Evolutionary conservation across 2,329 filamentous ascomycete species (phyloP).

Genomic region (Aspergillus caelatus): DNA sequence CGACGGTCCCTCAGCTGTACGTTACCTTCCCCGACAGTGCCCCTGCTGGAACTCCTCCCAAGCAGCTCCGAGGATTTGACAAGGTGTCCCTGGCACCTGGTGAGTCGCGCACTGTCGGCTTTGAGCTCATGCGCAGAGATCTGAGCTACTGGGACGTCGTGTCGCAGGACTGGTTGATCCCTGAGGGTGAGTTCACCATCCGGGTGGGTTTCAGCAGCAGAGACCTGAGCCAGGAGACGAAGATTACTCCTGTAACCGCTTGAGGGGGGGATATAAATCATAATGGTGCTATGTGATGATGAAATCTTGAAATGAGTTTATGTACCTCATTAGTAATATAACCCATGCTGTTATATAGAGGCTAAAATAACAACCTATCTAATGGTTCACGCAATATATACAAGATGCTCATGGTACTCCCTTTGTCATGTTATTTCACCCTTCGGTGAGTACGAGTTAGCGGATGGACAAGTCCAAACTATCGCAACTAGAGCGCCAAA

Average conservation of each 20-base stretch:
- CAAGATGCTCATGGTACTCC: neutral
- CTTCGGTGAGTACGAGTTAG: fast-evolving
- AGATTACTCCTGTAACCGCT: neutral
- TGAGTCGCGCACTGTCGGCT: constrained; percentile 50
- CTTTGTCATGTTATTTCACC: neutral
- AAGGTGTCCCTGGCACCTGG: constrained; percentile 58
- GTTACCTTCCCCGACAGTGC: constrained; percentile 29
- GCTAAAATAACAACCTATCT: neutral
- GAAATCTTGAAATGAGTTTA: neutral
- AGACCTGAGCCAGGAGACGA: constrained; percentile 1
- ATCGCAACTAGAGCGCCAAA: too few species aligned
- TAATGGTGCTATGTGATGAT: neutral
- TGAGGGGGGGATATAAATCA: neutral
- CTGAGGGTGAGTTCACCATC: neutral
- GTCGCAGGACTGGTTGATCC: constrained; percentile 58
- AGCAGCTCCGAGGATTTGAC: constrained; percentile 64
- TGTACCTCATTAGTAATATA: neutral
- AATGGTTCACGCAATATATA: neutral
- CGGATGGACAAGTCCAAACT: neutral
- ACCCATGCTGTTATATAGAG: neutral
- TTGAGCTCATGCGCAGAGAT: constrained; percentile 61
- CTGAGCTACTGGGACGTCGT: constrained; percentile 65
- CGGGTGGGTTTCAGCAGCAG: constrained; percentile 6
- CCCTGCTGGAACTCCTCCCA: constrained; percentile 39
- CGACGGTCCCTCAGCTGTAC: constrained; percentile 68